These are phyloP conservation scores for Cryptosporidium parvum DNA, from an alignment of 169 alveolate genomes.

Conservation along the genomic window DNA sequence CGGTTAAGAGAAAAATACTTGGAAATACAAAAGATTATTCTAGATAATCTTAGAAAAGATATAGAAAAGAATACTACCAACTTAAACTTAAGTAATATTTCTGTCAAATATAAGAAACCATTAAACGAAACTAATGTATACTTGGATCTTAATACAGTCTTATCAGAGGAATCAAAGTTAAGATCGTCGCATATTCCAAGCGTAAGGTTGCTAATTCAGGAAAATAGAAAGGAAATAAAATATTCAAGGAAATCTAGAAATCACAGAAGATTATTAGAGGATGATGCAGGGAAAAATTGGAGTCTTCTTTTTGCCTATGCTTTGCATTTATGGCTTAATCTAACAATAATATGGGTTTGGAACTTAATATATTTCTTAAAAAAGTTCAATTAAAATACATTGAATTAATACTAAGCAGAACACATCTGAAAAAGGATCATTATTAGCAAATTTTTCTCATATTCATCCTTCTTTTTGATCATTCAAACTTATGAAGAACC, in stretches of 20 bases:
- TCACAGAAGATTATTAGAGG: background rate
- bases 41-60: slow-evolving; percentile 3
- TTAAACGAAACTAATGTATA: background rate
- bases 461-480: background rate
- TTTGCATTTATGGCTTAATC: background rate
- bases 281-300: background rate
- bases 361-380: background rate
- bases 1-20: slow-evolving; percentile 4
- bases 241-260: background rate
- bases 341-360: background rate
- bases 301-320: background rate
- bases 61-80: background rate
- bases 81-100: background rate
- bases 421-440: no score
- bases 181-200: slow-evolving; percentile 28
- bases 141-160: slow-evolving; percentile 41
- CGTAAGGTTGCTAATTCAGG: slow-evolving; percentile 12
- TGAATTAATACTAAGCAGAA: no score
- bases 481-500: background rate
- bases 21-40: slow-evolving; percentile 23
- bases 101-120: slow-evolving; percentile 4
- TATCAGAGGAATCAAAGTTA: slow-evolving; percentile 32
- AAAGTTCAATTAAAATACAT: background rate
- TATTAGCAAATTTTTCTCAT: no score
- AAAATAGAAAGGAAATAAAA: background rate